These are phyloP conservation scores for Jacaranda mimosifolia DNA, from an alignment of 257 asterid genomes.

Conservation along the genomic window DNA sequence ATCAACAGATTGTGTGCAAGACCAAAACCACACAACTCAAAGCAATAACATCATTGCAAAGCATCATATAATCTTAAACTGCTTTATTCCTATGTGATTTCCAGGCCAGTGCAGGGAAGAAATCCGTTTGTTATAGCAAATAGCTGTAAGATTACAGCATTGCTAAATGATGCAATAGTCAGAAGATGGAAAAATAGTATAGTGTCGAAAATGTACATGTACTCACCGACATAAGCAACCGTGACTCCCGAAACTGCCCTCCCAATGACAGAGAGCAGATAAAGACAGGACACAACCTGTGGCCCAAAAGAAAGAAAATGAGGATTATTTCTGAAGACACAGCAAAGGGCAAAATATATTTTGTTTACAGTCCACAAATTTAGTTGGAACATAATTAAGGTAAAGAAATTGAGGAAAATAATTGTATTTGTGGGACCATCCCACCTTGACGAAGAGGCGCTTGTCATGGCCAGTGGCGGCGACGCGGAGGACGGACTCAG, in stretches of 20 bases:
- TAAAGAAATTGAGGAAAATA: too few relatives aligned
- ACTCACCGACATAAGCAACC: conserved; percentile 82
- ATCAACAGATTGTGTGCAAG: neutral
- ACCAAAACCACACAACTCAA: neutral
- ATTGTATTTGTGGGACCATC: neutral
- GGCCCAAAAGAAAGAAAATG: neutral
- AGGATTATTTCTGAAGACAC: neutral
- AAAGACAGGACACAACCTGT: conserved; percentile 81
- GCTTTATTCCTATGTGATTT: neutral
- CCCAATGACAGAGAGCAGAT: conserved; percentile 81
- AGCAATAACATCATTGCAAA: neutral
- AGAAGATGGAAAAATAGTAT: neutral
- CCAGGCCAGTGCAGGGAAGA: neutral
- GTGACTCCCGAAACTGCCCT: conserved; percentile 82
- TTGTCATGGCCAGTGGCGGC: conserved; percentile 98
- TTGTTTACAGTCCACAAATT: neutral
- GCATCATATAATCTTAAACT: neutral
- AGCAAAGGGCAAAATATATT: neutral
- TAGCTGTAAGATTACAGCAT: neutral
- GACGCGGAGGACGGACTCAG: conserved; percentile 98
- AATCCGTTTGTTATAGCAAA: neutral
- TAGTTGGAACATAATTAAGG: neutral
- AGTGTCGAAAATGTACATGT: neutral
- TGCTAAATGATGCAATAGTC: neutral
- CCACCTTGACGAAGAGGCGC: conserved; percentile 88